Base-by-base conservation (phyloP, 208 protist species). In the Crithidia bombi region DNA sequence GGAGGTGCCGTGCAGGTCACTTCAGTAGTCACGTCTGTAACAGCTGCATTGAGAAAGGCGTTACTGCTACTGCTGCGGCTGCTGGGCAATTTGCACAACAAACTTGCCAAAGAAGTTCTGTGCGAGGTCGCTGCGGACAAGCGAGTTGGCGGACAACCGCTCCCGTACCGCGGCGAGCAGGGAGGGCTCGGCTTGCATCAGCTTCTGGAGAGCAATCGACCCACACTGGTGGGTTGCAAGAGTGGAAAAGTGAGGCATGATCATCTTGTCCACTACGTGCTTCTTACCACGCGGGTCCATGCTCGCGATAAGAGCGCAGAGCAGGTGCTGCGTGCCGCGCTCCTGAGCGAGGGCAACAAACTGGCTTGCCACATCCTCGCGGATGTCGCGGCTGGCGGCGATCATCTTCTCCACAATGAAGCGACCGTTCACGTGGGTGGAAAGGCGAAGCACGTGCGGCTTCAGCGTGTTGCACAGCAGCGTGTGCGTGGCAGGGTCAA, bases 61-160 rank as follows among this genome's bases (percentile, higher is more conserved):
- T 19, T 46, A 39, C 15, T 63, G 23, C 35, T 52, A 32, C 59
- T 63, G 52, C 51, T 73, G 47, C 49, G 28, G 51, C 39, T 73
- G 65, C 55, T 72, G 61, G 28, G 85, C 83, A 62, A 92, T 92
- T 54, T 91, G 85, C 36, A 95, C 90, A 21, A 95, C 86, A 78
- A 92, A 96, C 69, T 93, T 93, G 39, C 90, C 87, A 70, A 85
- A 92, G 69, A 93, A 95, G 69, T 90, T 91, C 70, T 90, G 83
- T 58, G 85, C 76, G 41, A 93, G 65, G 47, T 91, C 87, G 55
- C 81, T 86, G 43, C 85, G 83, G 25, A 92, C 57, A 4, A 65
- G 68, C 1, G 59, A 63, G 47, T 90, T 78, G 44, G 77, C 44
- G 11, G 55, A 47, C 21, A 96, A 63, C 33, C 69, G 75, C 44